Evolutionary conservation across 2,329 filamentous ascomycete genomes (phyloP), one percentile per base, ranked within the genome.

Genomic region (Dactylellina cionopaga): DNA sequence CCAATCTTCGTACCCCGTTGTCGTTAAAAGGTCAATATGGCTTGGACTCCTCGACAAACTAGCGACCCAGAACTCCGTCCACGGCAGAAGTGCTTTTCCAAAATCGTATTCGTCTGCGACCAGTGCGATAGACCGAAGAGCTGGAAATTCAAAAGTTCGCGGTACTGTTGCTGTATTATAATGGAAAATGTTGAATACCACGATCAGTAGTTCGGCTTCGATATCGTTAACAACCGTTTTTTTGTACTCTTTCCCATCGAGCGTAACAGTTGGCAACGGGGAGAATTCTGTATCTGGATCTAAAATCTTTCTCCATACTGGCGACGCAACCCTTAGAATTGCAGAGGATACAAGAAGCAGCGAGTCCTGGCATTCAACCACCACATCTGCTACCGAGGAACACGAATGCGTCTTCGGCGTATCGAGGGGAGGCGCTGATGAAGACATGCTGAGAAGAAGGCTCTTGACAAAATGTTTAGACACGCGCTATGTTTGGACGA

Each of bases 161-260:
- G 63, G 52, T 25, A 39, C 41, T 11, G 17, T 5, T 11, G 11
- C 17, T 6, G 15, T 22, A 6, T 19, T 43, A 24, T 68, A 56
- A 19, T 68, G 63, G 29, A 68, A 41, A n/a, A 68, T 68, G 37
- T 59, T 17, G 17, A 68, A 68, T 3, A 68, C 6, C 6, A 37
- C 51, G 3, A n/a, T 27, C 17, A 68, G 44, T 11, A 17, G 25
- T 5, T 1, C 5, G 11, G 15, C 7, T n/a, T 29, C 29, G 7
- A 37, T 58, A 7, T 22, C 52, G 10, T 41, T 13, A 4, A 68
- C 19, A 9, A 24, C 46, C 3, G 52, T 58, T 46, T 68, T 58
- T 1, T 9, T 43, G 24, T 68, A 68, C 15, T 68, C 43, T n/a
- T 13, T 37, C 6, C 63, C 33, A 17, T 44, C 6, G 0, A 43